Base-by-base conservation (phyloP, 345 rosid species). In the Sapria himalayana region DNA sequence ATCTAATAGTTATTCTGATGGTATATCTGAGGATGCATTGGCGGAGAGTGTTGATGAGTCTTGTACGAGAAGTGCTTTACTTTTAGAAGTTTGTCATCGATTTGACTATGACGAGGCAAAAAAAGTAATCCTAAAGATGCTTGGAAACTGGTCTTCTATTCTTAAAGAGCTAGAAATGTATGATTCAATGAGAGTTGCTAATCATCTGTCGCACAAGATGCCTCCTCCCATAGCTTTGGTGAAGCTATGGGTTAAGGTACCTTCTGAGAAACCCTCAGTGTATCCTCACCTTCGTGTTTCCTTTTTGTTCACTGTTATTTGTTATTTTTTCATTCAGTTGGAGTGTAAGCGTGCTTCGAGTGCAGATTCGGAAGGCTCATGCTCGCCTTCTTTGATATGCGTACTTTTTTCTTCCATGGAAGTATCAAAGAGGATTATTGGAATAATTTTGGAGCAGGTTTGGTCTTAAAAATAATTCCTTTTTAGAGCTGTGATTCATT, bases 181-280 rank as follows among this genome's bases (percentile, higher is more conserved):
- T n/a, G n/a, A n/a, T n/a, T n/a, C n/a, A n/a, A n/a, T n/a, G n/a
- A n/a, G n/a, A n/a, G 40, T 50, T 49, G 89, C 73, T 63, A 73
- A 56, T 51, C 53, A 48, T 42, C 53, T 63, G 61, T 63, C 70
- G 37, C 58, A 39, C 42, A 42, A 23, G 52, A 41, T 76, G 51
- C 69, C 78, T 29, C 69, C 62, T 67, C 98, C 85, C 15, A 53
- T 48, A 50, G 54, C 74, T 50, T 46, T 82, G 70, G 78, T 86
- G 55, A 71, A 73, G 59, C 79, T 70, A 35, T 86, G 98, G 98
- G 91, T 71, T 54, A 86, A 82, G 98, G 98, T 79, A 70, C 49
- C 46, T 25, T 44, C 35, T 59, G 43, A 7, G 51, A 41, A 21
- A 36, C 23, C 11, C 44, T 20, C 24, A 32, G 33, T 40, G 25